A percentile compares a stretch with the other conserved stretches of the same genome.
Conservation (phyloP, 257 asterid species). For the Paraleonurus japonicus region DNA sequence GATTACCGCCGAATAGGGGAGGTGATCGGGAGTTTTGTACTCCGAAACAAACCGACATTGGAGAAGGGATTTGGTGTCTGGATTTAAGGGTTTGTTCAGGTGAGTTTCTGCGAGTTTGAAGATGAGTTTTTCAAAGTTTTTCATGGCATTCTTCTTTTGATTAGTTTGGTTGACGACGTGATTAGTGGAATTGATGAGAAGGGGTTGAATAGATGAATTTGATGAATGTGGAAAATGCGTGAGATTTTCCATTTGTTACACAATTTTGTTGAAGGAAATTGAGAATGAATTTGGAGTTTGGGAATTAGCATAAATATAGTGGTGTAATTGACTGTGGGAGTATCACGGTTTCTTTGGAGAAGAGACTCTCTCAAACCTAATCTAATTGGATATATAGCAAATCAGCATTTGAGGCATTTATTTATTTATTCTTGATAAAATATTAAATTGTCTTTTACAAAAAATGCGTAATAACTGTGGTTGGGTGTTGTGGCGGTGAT, state of each 20-base stretch:
- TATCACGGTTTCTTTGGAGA: not conserved
- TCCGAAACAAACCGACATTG: conserved; percentile 30
- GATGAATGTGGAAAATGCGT: not conserved
- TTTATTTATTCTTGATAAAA: no score
- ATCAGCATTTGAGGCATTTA: no score
- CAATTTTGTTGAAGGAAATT: not conserved
- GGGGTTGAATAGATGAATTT: not conserved
- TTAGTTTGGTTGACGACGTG: not conserved
- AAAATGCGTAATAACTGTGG: no score
- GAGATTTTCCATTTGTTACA: conserved; percentile 11
- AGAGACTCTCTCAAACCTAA: no score
- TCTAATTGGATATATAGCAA: no score
- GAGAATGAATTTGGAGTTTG: not conserved
- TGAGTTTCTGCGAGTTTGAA: conserved; percentile 33
- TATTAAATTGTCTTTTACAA: no score
- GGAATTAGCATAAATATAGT: not conserved
- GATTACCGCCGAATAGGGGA: conserved; percentile 53
- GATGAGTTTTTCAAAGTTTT: conserved; percentile 28
- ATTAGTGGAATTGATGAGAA: conserved; percentile 5
- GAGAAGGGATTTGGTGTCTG: conserved; percentile 24
- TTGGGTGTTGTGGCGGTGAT: no score
- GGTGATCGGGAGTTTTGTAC: conserved; percentile 45
- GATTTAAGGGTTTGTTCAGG: conserved; percentile 32
- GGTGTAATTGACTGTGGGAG: not conserved
- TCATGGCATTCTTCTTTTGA: conserved; percentile 25